Base-by-base conservation (phyloP, 2,329 filamentous ascomycete genomes). In the Chalara sp. region DNA sequence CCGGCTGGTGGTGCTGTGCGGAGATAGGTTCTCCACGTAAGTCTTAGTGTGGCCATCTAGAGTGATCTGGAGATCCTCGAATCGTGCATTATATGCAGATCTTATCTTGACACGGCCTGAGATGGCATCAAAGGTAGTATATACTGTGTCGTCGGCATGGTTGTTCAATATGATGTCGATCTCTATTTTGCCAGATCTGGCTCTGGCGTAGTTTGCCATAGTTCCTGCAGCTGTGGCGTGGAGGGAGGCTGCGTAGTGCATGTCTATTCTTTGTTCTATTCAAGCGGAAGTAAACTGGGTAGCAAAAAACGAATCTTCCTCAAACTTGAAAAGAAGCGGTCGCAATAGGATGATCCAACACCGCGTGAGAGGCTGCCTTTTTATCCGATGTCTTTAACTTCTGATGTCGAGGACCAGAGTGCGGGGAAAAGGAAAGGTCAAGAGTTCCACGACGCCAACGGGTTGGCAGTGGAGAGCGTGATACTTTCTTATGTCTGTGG, bases 41-140 rank as follows among this genome's bases (percentile, higher is more conserved):
- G 62, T 64, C 48, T 55, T 58, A 13, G 55, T 53, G 10, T 51
- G 51, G 1, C 63, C 64, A 40, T 65, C 64, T 8, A 66, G 53
- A 1, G 63, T 63, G 32, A 66, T 65, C 13, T 59, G 54, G 5
- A 65, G 56, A 32, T 63, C 61, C 42, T 65, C 62, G 53, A 65
- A 65, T 49, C 56, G 54, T 29, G 59, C 53, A 52, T 56, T 58
- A 41, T 61, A 52, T 29, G 62, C 56, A 32, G 61, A 57, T 31
- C 58, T 62, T 52, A 65, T 61, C 28, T 58, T 53, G 11, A 61
- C 61, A 40, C 51, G 54, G 39, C 63, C 63, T 6, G 56, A 58
- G 5, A 65, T 33, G 12, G 58, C 53, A 49, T 65, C 63, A 30
- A 59, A 62, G n/a, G 61, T 64, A 11, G 61, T 60, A 44, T 64